Evolutionary conservation across 495 filamentous ascomycete genomes (phyloP).

Genomic region (Trichoderma virens): DNA sequence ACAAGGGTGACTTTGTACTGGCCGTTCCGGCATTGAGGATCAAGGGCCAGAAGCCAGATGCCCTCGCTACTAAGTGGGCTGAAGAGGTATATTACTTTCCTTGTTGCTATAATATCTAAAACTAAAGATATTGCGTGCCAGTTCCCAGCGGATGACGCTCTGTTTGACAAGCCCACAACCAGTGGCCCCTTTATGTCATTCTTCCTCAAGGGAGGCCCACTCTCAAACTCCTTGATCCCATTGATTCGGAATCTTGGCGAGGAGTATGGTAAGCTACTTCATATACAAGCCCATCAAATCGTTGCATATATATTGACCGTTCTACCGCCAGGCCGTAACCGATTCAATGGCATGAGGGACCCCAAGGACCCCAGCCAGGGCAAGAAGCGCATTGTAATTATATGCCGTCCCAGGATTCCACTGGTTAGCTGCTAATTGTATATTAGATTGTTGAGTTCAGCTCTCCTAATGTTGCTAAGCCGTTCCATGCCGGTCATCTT

Average conservation of each 20-base stretch:
- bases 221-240: slow-evolving; percentile 54
- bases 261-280: slow-evolving; percentile 49
- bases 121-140: slow-evolving; percentile 19
- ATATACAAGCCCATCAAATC: background rate
- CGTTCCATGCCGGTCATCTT: slow-evolving; percentile 61
- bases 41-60: slow-evolving; percentile 73
- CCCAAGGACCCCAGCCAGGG: slow-evolving; percentile 62
- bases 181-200: slow-evolving; percentile 69
- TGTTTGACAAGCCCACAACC: slow-evolving; percentile 59
- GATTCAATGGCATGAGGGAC: slow-evolving; percentile 56
- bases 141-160: slow-evolving; percentile 67
- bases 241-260: slow-evolving; percentile 53
- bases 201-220: slow-evolving; percentile 59
- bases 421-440: background rate
- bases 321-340: background rate
- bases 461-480: slow-evolving; percentile 57
- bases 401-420: slow-evolving; percentile 24
- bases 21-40: slow-evolving; percentile 72
- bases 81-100: slow-evolving; percentile 43
- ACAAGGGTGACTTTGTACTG: slow-evolving; percentile 83
- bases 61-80: slow-evolving; percentile 62
- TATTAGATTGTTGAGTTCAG: slow-evolving; percentile 47
- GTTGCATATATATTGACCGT: background rate
- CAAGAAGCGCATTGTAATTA: slow-evolving; percentile 47
- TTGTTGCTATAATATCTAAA: background rate